Conservation (phyloP, 345 rosid species). For the Aethionema arabicum region DNA sequence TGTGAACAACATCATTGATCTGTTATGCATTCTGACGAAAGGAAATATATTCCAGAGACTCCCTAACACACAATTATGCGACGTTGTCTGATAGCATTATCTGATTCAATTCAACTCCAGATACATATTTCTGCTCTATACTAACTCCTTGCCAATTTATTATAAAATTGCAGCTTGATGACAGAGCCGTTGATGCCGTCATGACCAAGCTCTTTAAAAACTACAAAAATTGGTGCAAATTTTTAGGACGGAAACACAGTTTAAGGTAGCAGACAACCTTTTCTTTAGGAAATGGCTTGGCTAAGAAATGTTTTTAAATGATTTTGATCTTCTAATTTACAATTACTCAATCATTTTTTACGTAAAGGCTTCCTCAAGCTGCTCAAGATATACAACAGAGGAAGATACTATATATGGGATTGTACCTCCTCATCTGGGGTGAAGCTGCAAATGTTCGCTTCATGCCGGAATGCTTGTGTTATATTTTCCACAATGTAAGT, state of each 20-base stretch:
- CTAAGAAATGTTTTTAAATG: constrained; percentile 16
- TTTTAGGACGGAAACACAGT: constrained; percentile 92
- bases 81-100: constrained; percentile 2
- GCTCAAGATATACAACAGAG: constrained; percentile 90
- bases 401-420: constrained; percentile 88
- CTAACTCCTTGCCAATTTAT: neutral
- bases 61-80: constrained; percentile 13
- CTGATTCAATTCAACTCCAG: constrained; percentile 2
- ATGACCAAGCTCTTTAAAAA: constrained; percentile 87
- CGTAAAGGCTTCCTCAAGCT: constrained; percentile 81
- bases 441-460: constrained; percentile 96
- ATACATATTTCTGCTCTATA: constrained; percentile 12
- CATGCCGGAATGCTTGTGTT: constrained; percentile 94
- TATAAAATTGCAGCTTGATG: constrained; percentile 73
- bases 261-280: constrained; percentile 53
- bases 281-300: constrained; percentile 11
- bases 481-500: constrained; percentile 93
- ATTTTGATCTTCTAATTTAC: constrained; percentile 23
- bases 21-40: neutral
- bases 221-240: constrained; percentile 92
- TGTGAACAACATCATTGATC: constrained; percentile 22
- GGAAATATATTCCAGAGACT: constrained; percentile 3
- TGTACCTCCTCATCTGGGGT: constrained; percentile 96
- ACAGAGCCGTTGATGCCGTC: constrained; percentile 88
- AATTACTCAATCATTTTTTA: constrained; percentile 17